Conservation (phyloP, 768 basidiomycete genomes). For the Amanita pallidorosea region DNA sequence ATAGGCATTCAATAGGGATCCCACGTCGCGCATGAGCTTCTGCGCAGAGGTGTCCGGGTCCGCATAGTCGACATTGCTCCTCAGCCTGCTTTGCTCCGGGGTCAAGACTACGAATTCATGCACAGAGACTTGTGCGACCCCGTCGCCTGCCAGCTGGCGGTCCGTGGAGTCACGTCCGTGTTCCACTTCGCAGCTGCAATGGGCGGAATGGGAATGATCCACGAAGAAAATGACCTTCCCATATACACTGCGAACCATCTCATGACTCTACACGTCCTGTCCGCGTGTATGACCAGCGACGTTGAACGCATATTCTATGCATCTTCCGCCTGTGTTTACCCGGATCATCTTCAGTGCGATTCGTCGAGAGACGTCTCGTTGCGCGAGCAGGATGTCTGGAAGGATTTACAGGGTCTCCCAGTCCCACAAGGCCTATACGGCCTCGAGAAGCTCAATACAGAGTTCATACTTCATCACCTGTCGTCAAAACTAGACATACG, state of each 20-base stretch:
- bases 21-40: conserved; percentile 33
- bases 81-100: conserved; percentile 12
- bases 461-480: conserved; percentile 29
- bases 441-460: conserved; percentile 43
- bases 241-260: conserved; percentile 39
- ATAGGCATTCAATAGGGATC: conserved; percentile 24
- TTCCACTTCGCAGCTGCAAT: conserved; percentile 52
- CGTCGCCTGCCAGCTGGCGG: conserved; percentile 23
- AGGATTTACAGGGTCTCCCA: conserved; percentile 18
- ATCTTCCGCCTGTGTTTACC: conserved; percentile 52
- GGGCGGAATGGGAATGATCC: conserved; percentile 59
- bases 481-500: conserved; percentile 23
- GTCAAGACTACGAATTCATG: conserved; percentile 23
- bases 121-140: conserved; percentile 36
- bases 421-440: conserved; percentile 48
- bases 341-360: conserved; percentile 26
- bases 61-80: conserved; percentile 36
- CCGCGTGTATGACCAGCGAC: conserved; percentile 23
- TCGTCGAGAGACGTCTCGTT: conserved; percentile 27
- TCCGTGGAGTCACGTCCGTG: conserved; percentile 27
- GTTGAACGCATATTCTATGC: conserved; percentile 41
- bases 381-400: conserved; percentile 33
- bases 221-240: conserved; percentile 32
- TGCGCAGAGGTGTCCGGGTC: conserved; percentile 12
- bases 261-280: conserved; percentile 39